Conservation (phyloP, 805 yeast species). For the Candida yuanshanica region DNA sequence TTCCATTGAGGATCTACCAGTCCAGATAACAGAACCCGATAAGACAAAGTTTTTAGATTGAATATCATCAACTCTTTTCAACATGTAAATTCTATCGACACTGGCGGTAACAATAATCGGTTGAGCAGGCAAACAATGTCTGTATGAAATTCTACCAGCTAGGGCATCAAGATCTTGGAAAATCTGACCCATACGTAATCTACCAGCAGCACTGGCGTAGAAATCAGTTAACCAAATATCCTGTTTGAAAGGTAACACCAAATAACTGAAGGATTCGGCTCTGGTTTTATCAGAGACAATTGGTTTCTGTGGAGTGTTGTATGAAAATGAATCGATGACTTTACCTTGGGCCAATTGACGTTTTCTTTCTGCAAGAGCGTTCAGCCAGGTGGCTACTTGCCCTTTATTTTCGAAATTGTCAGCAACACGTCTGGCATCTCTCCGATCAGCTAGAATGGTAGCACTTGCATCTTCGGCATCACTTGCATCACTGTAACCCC, state of each 20-base stretch:
- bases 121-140: conserved; percentile 91
- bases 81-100: conserved; percentile 85
- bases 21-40: conserved; percentile 92
- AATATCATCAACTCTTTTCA: conserved; percentile 77
- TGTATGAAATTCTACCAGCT: conserved; percentile 90
- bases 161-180: conserved; percentile 92
- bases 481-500: conserved; percentile 44
- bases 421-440: conserved; percentile 42
- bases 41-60: conserved; percentile 68
- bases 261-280: conserved; percentile 66
- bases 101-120: conserved; percentile 95
- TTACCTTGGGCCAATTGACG: conserved; percentile 70
- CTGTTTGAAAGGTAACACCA: conserved; percentile 75
- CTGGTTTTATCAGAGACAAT: conserved; percentile 69
- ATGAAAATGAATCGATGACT: conserved; percentile 61
- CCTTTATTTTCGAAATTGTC: conserved; percentile 24
- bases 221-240: conserved; percentile 80
- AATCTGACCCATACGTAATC: conserved; percentile 85
- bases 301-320: conserved; percentile 66
- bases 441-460: conserved; percentile 57
- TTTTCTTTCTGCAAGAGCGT: conserved; percentile 70
- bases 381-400: conserved; percentile 72
- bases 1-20: conserved; percentile 94
- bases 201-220: conserved; percentile 86
- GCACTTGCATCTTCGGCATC: conserved; percentile 72